Conservation (phyloP, 352 stramenopile species). For the Globisporangium paddicum region DNA sequence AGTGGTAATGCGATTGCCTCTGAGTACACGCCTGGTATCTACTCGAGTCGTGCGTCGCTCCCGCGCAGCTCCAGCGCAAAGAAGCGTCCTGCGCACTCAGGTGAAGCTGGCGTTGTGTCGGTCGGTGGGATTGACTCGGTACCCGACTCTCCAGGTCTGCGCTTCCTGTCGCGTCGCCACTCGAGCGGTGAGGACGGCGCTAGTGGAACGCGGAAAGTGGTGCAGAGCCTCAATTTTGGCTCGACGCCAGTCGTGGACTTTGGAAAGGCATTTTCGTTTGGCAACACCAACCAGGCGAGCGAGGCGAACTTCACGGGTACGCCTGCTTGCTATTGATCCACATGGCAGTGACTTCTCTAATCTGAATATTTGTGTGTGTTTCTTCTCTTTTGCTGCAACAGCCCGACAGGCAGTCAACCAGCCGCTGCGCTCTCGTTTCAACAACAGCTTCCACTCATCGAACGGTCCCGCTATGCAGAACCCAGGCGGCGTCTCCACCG, state of each 20-base stretch:
- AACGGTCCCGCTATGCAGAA: constrained; percentile 19
- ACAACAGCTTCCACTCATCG: constrained; percentile 37
- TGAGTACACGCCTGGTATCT: constrained; percentile 65
- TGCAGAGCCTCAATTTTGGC: constrained; percentile 48
- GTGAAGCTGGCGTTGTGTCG: constrained; percentile 8
- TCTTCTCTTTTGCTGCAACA: constrained; percentile 12
- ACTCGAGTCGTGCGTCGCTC: constrained; percentile 47
- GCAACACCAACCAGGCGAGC: not conserved
- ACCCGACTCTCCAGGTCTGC: constrained; percentile 21
- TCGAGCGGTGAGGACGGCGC: constrained; percentile 16
- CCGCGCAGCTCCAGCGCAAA: constrained; percentile 27
- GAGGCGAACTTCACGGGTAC: constrained; percentile 9
- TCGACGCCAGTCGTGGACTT: constrained; percentile 20
- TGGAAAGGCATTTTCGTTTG: constrained; percentile 6
- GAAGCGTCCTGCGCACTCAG: constrained; percentile 18
- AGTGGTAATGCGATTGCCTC: not conserved
- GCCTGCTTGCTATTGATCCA: too few species aligned
- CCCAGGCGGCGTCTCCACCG: constrained; percentile 20
- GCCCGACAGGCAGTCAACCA: constrained; percentile 37
- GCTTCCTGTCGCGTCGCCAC: constrained; percentile 36
- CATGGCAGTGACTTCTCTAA: not conserved
- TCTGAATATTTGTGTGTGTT: not conserved
- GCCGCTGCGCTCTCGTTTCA: constrained; percentile 43
- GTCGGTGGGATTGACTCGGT: constrained; percentile 47
- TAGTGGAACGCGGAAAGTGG: constrained; percentile 21